Conservation (phyloP, 164 flowering plant genomes). For the Aristolochia californica region DNA sequence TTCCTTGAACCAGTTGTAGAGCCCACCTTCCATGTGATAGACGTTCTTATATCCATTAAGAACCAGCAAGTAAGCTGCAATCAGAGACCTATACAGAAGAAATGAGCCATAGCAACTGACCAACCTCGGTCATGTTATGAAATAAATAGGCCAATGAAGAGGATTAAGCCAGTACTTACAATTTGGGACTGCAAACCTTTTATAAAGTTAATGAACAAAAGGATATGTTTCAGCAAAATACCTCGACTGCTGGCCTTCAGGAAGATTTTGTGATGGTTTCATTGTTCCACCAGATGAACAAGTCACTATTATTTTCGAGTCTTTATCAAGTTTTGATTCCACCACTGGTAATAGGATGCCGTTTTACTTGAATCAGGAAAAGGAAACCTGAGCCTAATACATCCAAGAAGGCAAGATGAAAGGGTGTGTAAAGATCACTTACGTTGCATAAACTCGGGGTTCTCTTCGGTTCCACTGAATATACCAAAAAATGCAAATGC, state of each 20-base stretch:
- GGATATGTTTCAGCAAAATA: too few relatives aligned
- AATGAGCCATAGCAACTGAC: neutral
- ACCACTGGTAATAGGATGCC: slow-evolving; percentile 40
- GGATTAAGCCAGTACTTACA: too few relatives aligned
- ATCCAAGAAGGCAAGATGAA: too few relatives aligned
- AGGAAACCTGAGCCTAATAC: too few relatives aligned
- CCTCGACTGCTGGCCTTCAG: slow-evolving; percentile 98
- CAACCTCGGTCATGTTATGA: too few relatives aligned
- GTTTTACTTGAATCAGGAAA: neutral
- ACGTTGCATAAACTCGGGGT: slow-evolving; percentile 84
- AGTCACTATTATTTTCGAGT: slow-evolving; percentile 88
- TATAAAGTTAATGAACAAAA: too few relatives aligned
- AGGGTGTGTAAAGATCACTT: slow-evolving; percentile 6
- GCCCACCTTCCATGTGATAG: slow-evolving; percentile 85
- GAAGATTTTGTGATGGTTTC: slow-evolving; percentile 89
- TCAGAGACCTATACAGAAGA: slow-evolving; percentile 62
- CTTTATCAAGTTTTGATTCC: slow-evolving; percentile 58
- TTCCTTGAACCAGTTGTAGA: slow-evolving; percentile 76
- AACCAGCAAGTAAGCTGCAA: slow-evolving; percentile 89
- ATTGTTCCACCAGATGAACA: slow-evolving; percentile 89
- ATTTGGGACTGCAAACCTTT: too few relatives aligned
- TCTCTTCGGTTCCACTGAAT: slow-evolving; percentile 95
- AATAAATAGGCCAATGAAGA: too few relatives aligned
- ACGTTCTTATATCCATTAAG: slow-evolving; percentile 80
- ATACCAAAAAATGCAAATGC: slow-evolving; percentile 99